phyloP scores from a whole-genome alignment of 768 basidiomycete species.

The Arthromyces matolae region DNA sequence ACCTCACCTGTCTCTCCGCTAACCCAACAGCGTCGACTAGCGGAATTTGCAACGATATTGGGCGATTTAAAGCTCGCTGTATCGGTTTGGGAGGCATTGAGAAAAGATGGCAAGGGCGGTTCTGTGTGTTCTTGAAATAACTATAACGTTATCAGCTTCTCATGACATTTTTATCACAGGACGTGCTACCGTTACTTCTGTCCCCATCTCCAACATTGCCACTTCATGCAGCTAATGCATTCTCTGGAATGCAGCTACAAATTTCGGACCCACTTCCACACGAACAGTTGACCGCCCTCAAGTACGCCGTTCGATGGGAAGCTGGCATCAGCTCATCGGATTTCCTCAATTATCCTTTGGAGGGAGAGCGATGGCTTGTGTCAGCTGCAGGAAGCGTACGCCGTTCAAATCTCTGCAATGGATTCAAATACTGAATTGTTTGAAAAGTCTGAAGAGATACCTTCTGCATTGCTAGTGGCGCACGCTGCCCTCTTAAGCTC shows the following conservation, averaged over 20 bases:
- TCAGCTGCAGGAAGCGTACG: constrained; percentile 81
- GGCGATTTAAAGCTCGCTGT: constrained; percentile 86
- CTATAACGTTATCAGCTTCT: no score
- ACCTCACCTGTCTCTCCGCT: constrained; percentile 34
- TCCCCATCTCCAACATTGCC: constrained; percentile 61
- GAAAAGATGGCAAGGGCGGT: constrained; percentile 86
- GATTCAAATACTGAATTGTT: constrained; percentile 22
- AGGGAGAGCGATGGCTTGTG: constrained; percentile 83
- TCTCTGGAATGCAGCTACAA: constrained; percentile 44
- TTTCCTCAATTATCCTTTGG: constrained; percentile 53
- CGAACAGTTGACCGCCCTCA: constrained; percentile 65
- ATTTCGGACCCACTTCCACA: constrained; percentile 51
- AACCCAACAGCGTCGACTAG: constrained; percentile 79
- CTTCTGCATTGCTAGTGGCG: constrained; percentile 73
- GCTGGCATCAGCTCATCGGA: constrained; percentile 53
- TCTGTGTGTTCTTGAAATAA: constrained; percentile 49
- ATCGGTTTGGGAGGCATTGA: constrained; percentile 78
- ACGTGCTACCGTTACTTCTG: constrained; percentile 74
- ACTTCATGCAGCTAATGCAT: constrained; percentile 59
- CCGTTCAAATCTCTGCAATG: not conserved
- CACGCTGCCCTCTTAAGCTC: constrained; percentile 74
- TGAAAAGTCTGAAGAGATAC: constrained; percentile 75
- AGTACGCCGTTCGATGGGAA: constrained; percentile 77
- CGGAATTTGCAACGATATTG: constrained; percentile 91
- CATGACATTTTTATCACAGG: constrained; percentile 47